Evolutionary conservation across 139 green algal genomes (phyloP).

Genomic region (Desmodesmus armatus): DNA sequence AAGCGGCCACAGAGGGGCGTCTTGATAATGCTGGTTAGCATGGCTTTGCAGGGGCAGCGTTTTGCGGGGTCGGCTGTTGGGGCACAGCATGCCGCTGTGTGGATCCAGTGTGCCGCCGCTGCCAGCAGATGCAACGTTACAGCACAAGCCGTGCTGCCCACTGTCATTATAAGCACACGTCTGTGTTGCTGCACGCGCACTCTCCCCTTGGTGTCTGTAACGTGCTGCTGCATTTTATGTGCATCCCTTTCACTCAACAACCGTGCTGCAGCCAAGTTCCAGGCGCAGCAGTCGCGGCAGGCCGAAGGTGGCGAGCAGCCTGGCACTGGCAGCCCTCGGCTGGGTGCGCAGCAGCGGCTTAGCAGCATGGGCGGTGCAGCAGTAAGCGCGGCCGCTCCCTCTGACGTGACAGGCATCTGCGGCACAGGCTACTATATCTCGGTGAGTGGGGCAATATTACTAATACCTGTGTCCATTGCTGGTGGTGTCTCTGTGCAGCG

Average conservation of each 20-base stretch:
- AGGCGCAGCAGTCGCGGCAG: not conserved
- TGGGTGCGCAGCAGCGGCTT: not conserved
- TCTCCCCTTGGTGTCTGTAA: too few relatives aligned
- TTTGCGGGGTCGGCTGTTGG: not conserved
- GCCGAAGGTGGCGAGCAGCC: not conserved
- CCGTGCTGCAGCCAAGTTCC: too few relatives aligned
- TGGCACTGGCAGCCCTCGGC: not conserved
- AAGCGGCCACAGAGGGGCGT: too few relatives aligned
- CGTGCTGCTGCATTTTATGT: not conserved
- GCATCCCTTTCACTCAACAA: not conserved
- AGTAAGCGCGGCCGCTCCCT: not conserved
- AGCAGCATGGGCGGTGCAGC: conserved; percentile 4
- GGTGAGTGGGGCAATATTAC: too few relatives aligned
- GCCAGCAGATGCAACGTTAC: too few relatives aligned
- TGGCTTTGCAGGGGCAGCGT: not conserved
- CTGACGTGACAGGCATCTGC: conserved; percentile 74
- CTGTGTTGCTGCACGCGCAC: too few relatives aligned
- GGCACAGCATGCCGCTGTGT: not conserved
- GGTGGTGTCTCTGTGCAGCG: too few relatives aligned
- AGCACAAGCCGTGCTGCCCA: too few relatives aligned
- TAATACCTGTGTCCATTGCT: too few relatives aligned
- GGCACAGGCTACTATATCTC: conserved; percentile 88
- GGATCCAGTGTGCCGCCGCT: not conserved
- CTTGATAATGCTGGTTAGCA: too few relatives aligned
- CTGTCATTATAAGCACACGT: too few relatives aligned